Conservation (phyloP, 305 asterid species). For the Fraxinus floribunda region DNA sequence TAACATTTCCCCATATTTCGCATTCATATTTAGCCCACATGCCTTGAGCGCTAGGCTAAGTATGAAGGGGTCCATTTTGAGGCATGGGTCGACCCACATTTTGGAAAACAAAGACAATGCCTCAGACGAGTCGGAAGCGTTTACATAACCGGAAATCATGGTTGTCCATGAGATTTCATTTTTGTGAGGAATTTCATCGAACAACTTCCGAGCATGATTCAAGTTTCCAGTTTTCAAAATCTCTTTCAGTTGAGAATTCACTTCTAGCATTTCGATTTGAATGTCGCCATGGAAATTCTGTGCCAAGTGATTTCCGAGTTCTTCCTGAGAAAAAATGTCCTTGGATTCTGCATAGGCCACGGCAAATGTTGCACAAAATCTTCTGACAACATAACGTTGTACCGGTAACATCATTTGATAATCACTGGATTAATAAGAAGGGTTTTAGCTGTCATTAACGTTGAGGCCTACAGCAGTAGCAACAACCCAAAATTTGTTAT, state of each 20-base stretch:
- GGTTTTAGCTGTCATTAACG: background rate
- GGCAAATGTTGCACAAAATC: constrained; percentile 39
- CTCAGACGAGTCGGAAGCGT: constrained; percentile 51
- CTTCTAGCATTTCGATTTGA: constrained; percentile 34
- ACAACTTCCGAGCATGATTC: constrained; percentile 61
- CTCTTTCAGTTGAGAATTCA: constrained; percentile 53
- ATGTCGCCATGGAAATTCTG: constrained; percentile 24
- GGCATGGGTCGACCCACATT: constrained; percentile 44
- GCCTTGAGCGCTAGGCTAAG: constrained; percentile 82
- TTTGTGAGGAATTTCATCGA: constrained; percentile 60
- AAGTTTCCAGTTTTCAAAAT: constrained; percentile 50
- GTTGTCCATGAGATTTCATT: constrained; percentile 81
- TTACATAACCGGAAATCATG: constrained; percentile 74
- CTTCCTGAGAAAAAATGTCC: constrained; percentile 26
- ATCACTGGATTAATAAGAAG: background rate
- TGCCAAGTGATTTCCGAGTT: constrained; percentile 11
- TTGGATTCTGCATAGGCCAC: constrained; percentile 37
- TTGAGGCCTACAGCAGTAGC: too few relatives aligned
- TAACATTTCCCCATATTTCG: constrained; percentile 48
- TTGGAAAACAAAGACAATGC: constrained; percentile 66
- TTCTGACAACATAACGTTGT: constrained; percentile 37
- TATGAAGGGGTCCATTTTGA: constrained; percentile 5
- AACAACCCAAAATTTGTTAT: too few relatives aligned
- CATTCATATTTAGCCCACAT: constrained; percentile 47
- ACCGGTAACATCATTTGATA: constrained; percentile 33